These are phyloP conservation scores for Phytophthora rubi DNA, from an alignment of 352 stramenopile genomes.

Conservation along the genomic window DNA sequence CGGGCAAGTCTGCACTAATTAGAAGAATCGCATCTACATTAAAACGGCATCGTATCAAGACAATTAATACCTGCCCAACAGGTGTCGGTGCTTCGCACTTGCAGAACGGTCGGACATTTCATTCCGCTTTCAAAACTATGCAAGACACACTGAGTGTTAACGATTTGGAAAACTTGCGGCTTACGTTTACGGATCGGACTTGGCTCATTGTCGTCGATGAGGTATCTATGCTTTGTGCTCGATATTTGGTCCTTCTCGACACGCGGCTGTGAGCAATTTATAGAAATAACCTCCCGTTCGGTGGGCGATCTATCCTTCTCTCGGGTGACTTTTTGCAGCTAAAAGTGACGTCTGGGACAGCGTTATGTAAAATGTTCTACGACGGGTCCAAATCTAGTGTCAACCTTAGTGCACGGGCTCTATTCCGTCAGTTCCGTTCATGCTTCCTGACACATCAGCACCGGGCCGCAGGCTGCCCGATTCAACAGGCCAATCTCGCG, in stretches of 20 bases:
- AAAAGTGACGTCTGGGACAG: constrained; percentile 2
- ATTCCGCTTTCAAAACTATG: constrained; percentile 10
- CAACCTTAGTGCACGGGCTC: background rate
- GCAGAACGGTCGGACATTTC: constrained; percentile 5
- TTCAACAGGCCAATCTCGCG: constrained; percentile 6
- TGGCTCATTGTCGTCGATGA: constrained; percentile 28
- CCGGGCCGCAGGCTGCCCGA: background rate
- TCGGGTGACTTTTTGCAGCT: constrained; percentile 27
- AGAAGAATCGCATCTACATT: background rate
- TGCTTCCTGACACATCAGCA: constrained; percentile 18
- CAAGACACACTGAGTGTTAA: background rate
- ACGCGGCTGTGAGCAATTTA: constrained; percentile 21
- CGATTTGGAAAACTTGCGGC: constrained; percentile 17
- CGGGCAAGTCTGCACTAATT: constrained; percentile 12
- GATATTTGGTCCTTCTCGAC: constrained; percentile 24
- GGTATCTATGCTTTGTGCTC: constrained; percentile 27
- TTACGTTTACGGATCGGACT: constrained; percentile 24
- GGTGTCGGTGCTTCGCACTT: constrained; percentile 22
- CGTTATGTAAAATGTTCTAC: constrained; percentile 28
- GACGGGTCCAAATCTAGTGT: background rate
- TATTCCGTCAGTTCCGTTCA: constrained; percentile 9
- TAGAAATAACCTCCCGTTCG: constrained; percentile 12
- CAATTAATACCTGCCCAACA: constrained; percentile 15
- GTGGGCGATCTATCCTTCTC: constrained; percentile 17
- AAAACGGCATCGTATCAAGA: background rate